Base-by-base conservation (phyloP, 139 green algal genomes). In the Closterium sp. region DNA sequence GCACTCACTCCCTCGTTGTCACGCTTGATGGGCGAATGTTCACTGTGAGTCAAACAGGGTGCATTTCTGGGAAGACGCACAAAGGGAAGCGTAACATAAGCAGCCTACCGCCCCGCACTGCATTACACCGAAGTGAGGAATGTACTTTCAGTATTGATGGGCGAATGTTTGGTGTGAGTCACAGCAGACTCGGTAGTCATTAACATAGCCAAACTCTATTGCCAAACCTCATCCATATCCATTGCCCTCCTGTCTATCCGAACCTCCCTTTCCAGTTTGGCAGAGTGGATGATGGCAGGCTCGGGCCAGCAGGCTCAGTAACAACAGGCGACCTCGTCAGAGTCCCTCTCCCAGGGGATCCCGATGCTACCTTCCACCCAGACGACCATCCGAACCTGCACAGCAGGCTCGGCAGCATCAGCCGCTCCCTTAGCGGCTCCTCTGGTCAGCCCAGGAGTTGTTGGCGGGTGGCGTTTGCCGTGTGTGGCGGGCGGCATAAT, bases 181-280 rank as follows among this genome's bases (percentile, higher is more conserved):
- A 27, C 34, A 42, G 34, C 34, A 42, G 34, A 10, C 34, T 4
- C 34, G 34, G 34, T 2, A 42, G 6, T 42, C 34, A 42, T 42
- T 42, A 6, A 79, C 5, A 32, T 79, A 32, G 32, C 50, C 27
- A 79, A 3, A 27, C 86, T 89, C 27, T 24, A 24, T 70, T n/a
- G 45, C 9, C 19, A 32, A 79, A 27, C 50, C 86, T 70, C 27
- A 79, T 89, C 86, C 29, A 30, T 88, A 88, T 7, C 29, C 29
- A 42, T 42, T 42, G 1, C 34, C 34, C 34, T 42, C 34, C 34
- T 42, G 4, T 42, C 34, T 42, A 42, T 42, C 73, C 38, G 88
- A 91, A 91, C 30, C 31, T 89, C 17, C 19, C 19, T 70, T 92
- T 45, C 21, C 91, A 93, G 91, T 93, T 93, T 93, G 91, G 91